Percentiles rank a stretch among this genome's conserved stretches.
Evolutionary conservation across 2,329 filamentous ascomycete species (phyloP).

Genomic region (Penicillium thymicola): DNA sequence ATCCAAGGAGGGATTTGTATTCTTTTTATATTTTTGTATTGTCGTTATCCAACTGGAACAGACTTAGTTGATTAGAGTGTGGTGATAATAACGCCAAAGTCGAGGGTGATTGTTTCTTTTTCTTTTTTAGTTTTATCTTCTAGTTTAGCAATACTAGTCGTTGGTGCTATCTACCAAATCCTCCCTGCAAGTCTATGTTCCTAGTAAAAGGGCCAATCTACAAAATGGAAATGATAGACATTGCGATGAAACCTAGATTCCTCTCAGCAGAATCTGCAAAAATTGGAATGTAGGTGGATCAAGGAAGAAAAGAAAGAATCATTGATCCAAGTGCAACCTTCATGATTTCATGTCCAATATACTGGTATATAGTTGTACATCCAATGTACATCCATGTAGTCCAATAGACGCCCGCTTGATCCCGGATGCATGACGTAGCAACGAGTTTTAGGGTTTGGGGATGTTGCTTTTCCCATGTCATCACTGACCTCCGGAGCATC

Average conservation of each 20-base stretch:
- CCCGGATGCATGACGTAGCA: slow-evolving; percentile 35
- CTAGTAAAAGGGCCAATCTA: neutral
- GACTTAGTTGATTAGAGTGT: slow-evolving; percentile 1
- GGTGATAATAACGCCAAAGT: slow-evolving; percentile 17
- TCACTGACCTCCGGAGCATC: slow-evolving; percentile 30
- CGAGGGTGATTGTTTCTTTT: neutral
- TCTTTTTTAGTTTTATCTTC: too few relatives aligned
- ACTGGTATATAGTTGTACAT: neutral
- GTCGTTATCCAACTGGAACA: too few relatives aligned
- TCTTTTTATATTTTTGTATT: neutral
- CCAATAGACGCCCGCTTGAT: slow-evolving; percentile 12
- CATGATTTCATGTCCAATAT: slow-evolving; percentile 10
- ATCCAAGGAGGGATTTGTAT: neutral
- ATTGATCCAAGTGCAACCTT: slow-evolving; percentile 10
- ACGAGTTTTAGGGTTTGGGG: slow-evolving; percentile 12
- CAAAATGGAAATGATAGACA: slow-evolving; percentile 1
- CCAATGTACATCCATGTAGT: neutral
- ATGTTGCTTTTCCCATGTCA: slow-evolving; percentile 27
- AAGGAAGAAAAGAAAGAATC: neutral
- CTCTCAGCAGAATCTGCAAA: neutral
- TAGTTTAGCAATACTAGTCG: neutral
- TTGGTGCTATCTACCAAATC: neutral
- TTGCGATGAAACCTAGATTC: neutral
- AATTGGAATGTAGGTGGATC: neutral
- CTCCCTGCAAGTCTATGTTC: too few relatives aligned